These are phyloP conservation scores for Stygiomarasmius scandens DNA, from an alignment of 1,284 basidiomycete species.

Conservation along the genomic window DNA sequence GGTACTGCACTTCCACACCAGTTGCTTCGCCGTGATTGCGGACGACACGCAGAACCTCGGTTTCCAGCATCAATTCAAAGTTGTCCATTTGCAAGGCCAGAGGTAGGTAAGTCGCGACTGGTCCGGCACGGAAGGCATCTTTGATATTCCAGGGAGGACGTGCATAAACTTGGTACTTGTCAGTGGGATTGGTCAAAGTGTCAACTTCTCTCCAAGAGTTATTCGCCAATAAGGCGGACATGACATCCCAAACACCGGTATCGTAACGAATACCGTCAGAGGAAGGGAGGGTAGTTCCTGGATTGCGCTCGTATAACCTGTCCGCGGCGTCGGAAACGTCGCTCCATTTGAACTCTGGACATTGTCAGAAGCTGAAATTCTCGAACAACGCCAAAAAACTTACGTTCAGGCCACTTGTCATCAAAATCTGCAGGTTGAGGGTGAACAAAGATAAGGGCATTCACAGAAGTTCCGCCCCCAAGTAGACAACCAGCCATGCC, in stretches of 20 bases:
- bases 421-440: background rate
- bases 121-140: background rate
- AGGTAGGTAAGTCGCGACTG: background rate
- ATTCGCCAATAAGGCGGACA: background rate
- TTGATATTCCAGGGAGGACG: background rate
- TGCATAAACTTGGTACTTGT: background rate
- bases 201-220: background rate
- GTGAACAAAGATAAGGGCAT: background rate
- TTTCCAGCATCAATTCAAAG: background rate
- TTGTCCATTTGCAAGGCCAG: background rate
- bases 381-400: background rate
- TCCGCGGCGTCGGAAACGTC: background rate
- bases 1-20: too few relatives aligned
- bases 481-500: too few relatives aligned
- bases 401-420: background rate
- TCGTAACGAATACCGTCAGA: background rate
- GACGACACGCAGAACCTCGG: background rate
- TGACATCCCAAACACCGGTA: background rate
- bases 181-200: background rate
- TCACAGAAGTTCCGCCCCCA: background rate
- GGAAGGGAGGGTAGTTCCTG: background rate
- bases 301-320: background rate
- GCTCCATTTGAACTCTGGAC: background rate
- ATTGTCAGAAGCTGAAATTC: background rate
- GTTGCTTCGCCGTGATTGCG: background rate